Percentiles rank a stretch among this genome's conserved stretches.
Evolutionary conservation across 371 early-diverging fungal species (phyloP).

Genomic region (Mortierella sp.): DNA sequence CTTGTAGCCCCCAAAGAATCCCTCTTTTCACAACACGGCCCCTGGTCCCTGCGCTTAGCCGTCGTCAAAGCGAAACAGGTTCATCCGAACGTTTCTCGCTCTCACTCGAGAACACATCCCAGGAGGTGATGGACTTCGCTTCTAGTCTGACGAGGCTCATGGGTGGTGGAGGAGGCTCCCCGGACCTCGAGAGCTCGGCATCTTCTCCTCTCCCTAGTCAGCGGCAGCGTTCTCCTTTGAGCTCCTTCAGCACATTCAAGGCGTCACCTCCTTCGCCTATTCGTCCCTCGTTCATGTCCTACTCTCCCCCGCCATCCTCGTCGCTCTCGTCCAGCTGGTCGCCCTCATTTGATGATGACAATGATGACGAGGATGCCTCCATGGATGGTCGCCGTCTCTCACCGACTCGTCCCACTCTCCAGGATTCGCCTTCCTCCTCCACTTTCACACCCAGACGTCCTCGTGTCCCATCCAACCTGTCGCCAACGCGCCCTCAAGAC

Average conservation of each 20-base stretch:
- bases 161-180: slow-evolving; percentile 16
- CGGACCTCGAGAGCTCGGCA: not conserved
- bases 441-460: slow-evolving; percentile 35
- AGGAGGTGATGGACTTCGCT: slow-evolving; percentile 35
- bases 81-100: slow-evolving; percentile 10
- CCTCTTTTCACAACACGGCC: slow-evolving; percentile 8
- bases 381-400: not conserved
- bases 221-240: slow-evolving; percentile 16
- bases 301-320: slow-evolving; percentile 33
- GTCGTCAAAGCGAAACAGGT: slow-evolving; percentile 9
- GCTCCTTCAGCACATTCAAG: slow-evolving; percentile 22
- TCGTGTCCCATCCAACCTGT: slow-evolving; percentile 13
- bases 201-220: slow-evolving; percentile 6
- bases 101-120: slow-evolving; percentile 40
- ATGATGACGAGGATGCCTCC: slow-evolving; percentile 15
- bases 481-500: not conserved
- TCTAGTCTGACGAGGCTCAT: slow-evolving; percentile 31
- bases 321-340: slow-evolving; percentile 41
- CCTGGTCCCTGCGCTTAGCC: slow-evolving; percentile 16
- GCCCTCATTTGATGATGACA: slow-evolving; percentile 14
- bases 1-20: slow-evolving; percentile 6
- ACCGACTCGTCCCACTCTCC: not conserved
- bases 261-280: slow-evolving; percentile 30
- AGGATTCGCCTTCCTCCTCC: not conserved
- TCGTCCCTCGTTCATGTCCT: slow-evolving; percentile 30